Base-by-base conservation (phyloP, 2,329 filamentous ascomycete species). In the Xylariales sp. region DNA sequence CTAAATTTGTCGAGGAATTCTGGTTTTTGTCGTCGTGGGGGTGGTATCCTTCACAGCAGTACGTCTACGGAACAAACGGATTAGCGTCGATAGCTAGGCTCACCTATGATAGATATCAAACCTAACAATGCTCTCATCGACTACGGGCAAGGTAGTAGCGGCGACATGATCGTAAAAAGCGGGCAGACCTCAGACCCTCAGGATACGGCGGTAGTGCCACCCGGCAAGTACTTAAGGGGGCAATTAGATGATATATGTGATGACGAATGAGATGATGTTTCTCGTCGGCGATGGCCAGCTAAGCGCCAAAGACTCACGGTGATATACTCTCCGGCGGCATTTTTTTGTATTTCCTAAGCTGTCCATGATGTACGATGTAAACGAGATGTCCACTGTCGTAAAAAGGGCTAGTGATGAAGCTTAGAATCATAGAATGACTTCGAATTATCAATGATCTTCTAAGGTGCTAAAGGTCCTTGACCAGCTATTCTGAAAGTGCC, bases 91-190 rank as follows among this genome's bases (percentile, higher is more conserved):
- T 28, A 64, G 49, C 3, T 5, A 39, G 23, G 28, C 52, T 57
- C 9, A 57, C n/a, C 16, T 9, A 43, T 58, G 9, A n/a, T 18
- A 77, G 79, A 81, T 66, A 75, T 79, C 60, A 81, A 79, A 68
- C 76, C 78, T 49, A 77, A 80, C 62, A 80, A 80, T 58, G 77
- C 80, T 50, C 73, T 80, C 60, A 49, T 81, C 36, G 74, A 80
- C 65, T 76, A 76, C 50, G 71, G 75, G 12, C 69, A 73, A 54
- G 71, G 49, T 41, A 60, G 46, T 46, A 59, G 43, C 8, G 67
- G 57, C 39, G 54, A 67, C 12, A 16, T 76, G 3, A 68, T 8
- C 0, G 65, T 79, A 32, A 69, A 75, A 12, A 71, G 64, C 45
- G 70, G 77, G 0, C 75, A 78, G 55, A 72, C 79, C 23, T 72